A percentile compares a stretch with the other conserved stretches of the same genome.
phyloP scores from a whole-genome alignment of 1,284 basidiomycete species.

The Rhodotorula glutinis region DNA sequence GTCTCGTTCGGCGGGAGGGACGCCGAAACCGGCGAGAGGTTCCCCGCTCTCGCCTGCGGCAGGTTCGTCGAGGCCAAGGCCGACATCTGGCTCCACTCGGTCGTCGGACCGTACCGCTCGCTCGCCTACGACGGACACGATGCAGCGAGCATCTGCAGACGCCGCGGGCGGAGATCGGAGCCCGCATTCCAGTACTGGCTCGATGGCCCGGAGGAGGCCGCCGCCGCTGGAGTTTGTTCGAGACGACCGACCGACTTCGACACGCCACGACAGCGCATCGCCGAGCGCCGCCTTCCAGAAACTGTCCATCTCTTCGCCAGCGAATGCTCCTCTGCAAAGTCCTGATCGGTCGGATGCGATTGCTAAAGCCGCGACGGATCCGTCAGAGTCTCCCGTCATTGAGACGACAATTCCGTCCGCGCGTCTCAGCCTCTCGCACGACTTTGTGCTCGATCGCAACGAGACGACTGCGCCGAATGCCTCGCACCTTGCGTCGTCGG shows the following conservation, averaged over 20 bases:
- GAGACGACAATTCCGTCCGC: conserved; percentile 18
- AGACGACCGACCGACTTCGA: no score
- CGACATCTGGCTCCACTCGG: not conserved
- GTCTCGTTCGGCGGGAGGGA: not conserved
- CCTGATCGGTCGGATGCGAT: conserved; percentile 7
- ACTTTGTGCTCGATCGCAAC: conserved; percentile 6
- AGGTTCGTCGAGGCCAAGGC: not conserved
- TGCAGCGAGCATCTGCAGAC: no score
- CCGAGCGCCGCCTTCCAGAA: no score
- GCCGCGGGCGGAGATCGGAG: no score
- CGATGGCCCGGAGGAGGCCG: no score
- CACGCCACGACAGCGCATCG: no score
- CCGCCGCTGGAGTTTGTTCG: no score
- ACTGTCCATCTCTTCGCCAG: no score
- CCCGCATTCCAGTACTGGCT: no score
- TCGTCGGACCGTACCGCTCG: not conserved
- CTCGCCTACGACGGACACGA: not conserved
- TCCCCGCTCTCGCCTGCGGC: not conserved
- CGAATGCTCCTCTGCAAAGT: not conserved
- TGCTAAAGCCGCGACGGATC: not conserved
- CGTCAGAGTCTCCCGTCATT: conserved; percentile 20
- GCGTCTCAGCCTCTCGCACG: conserved; percentile 7
- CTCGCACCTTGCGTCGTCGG: conserved; percentile 16
- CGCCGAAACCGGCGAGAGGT: not conserved
- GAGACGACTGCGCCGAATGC: conserved; percentile 10